These are phyloP conservation scores for Pichia sp. DNA, from an alignment of 1,139 yeast genomes.

Conservation along the genomic window DNA sequence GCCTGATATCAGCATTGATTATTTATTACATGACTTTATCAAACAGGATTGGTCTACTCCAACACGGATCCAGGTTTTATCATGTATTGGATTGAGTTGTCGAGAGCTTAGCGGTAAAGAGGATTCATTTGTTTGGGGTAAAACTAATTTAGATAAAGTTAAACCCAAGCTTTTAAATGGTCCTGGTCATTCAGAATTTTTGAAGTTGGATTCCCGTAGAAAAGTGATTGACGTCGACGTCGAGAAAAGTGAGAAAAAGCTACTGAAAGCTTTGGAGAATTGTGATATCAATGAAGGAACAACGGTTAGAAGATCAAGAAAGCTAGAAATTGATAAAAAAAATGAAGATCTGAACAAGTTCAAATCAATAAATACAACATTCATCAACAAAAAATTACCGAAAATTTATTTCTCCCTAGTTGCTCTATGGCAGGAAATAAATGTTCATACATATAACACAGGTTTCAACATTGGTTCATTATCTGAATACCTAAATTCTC, in stretches of 20 bases:
- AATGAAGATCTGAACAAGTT: conserved; percentile 11
- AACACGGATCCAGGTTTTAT: conserved; percentile 46
- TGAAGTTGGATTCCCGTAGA: conserved; percentile 14
- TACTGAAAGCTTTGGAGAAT: conserved; percentile 4
- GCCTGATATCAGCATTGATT: conserved; percentile 32
- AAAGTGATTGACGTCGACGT: conserved; percentile 7
- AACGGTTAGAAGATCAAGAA: conserved; percentile 41
- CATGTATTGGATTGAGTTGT: conserved; percentile 49
- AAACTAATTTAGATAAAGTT: conserved; percentile 27
- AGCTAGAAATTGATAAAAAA: conserved; percentile 28
- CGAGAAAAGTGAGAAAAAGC: conserved; percentile 16
- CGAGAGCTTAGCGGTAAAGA: conserved; percentile 48
- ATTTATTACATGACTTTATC: conserved; percentile 35
- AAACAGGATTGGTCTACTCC: conserved; percentile 62
- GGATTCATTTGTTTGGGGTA: conserved; percentile 37
- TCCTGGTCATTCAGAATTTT: conserved; percentile 34
- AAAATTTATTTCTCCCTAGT: conserved; percentile 49
- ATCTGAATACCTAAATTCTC: conserved; percentile 47
- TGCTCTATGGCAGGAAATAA: conserved; percentile 43
- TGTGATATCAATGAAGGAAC: conserved; percentile 28
- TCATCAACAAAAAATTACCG: conserved; percentile 36
- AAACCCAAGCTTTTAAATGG: conserved; percentile 39
- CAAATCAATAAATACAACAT: conserved; percentile 24
- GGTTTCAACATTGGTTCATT: conserved; percentile 45
- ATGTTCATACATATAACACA: conserved; percentile 14